A percentile compares a stretch with the other conserved stretches of the same genome.
These are phyloP conservation scores for Chrysoporthe cubensis DNA, from an alignment of 2,329 filamentous ascomycete genomes.

Conservation along the genomic window DNA sequence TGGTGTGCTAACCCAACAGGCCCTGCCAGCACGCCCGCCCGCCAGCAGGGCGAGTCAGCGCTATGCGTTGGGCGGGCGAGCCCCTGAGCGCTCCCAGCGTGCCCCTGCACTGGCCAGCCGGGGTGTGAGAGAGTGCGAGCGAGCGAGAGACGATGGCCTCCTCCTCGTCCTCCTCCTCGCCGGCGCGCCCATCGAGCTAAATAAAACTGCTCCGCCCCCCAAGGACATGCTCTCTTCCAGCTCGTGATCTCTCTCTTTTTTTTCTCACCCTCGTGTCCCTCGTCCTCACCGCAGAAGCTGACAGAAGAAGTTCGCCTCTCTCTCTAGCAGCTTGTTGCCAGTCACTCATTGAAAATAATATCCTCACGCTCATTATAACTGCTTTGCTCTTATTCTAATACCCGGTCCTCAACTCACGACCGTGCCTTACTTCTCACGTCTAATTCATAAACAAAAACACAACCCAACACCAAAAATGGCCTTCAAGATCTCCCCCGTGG, in stretches of 20 bases:
- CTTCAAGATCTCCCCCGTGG: conserved; percentile 51
- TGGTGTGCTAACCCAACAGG: too few species aligned
- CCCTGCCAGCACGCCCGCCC: too few species aligned
- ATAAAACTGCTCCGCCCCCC: conserved; percentile 23
- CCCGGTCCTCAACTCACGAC: not conserved
- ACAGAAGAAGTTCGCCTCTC: not conserved
- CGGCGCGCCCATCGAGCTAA: not conserved
- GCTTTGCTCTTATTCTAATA: not conserved
- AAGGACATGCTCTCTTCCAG: conserved; percentile 14
- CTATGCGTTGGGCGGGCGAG: not conserved
- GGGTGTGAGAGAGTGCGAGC: not conserved
- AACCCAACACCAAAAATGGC: conserved; percentile 51
- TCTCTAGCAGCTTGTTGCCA: conserved; percentile 2
- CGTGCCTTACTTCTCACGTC: not conserved
- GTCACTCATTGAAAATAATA: not conserved
- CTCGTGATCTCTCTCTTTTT: not conserved
- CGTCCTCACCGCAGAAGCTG: not conserved
- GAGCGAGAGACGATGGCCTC: not conserved
- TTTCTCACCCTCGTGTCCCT: not conserved
- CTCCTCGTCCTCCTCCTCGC: not conserved
- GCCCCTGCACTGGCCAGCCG: too few species aligned
- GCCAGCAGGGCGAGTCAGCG: conserved; percentile 3
- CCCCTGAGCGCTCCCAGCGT: not conserved
- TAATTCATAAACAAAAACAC: not conserved
- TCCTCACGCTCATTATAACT: conserved; percentile 20